Percentiles rank a stretch among this genome's conserved stretches.
Conservation (phyloP, 1,284 basidiomycete genomes). For the Ganoderma sinense region DNA sequence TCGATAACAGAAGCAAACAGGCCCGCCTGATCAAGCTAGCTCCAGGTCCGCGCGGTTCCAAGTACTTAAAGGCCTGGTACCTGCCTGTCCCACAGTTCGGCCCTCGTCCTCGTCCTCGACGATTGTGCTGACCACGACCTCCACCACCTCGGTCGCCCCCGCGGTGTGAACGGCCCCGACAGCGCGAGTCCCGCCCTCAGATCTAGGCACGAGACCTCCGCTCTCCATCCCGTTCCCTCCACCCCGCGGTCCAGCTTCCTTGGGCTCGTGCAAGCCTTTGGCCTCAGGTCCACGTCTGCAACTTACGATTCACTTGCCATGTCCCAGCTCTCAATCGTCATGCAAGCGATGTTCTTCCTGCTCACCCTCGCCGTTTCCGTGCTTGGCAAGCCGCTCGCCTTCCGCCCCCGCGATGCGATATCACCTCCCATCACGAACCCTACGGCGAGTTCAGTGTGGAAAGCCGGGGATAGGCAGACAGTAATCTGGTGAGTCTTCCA, state of each 20-base stretch:
- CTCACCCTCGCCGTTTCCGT: constrained; percentile 10
- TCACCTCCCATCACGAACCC: constrained; percentile 24
- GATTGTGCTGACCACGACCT: constrained; percentile 7
- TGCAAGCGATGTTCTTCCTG: constrained; percentile 7
- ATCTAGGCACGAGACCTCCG: not conserved
- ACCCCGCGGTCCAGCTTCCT: not conserved
- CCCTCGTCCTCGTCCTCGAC: constrained; percentile 8
- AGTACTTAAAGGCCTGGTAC: constrained; percentile 1
- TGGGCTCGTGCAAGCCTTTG: not conserved
- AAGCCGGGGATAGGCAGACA: constrained; percentile 18
- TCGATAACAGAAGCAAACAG: not conserved
- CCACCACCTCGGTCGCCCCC: not conserved
- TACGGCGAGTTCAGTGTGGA: constrained; percentile 21
- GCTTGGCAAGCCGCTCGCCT: constrained; percentile 17
- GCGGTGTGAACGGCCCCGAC: not conserved
- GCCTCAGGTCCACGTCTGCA: not conserved
- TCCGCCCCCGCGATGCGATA: constrained; percentile 19
- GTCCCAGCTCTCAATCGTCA: constrained; percentile 4
- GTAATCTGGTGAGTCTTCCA: constrained; percentile 22
- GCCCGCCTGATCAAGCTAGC: constrained; percentile 18
- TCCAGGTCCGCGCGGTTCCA: constrained; percentile 9
- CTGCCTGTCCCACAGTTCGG: not conserved
- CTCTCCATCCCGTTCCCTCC: not conserved
- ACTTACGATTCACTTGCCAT: constrained; percentile 1
- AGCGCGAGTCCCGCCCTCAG: not conserved